Evolutionary conservation across 768 basidiomycete species (phyloP).

Genomic region (Serendipita sp.): DNA sequence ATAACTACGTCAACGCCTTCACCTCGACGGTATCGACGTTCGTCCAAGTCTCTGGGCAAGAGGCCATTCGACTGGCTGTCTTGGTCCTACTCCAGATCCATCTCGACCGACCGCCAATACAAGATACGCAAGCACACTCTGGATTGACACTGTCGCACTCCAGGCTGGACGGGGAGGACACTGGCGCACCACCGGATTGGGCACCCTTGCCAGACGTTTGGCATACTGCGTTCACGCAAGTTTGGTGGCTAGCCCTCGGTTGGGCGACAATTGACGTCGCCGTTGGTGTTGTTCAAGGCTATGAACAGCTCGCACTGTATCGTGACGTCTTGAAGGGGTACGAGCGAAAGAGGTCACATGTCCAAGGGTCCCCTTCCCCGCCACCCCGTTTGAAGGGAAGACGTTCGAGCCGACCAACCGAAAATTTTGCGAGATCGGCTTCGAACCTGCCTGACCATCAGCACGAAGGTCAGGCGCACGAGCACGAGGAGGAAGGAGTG

Average conservation of each 20-base stretch:
- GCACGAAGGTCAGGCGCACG: not conserved
- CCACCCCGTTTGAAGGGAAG: not conserved
- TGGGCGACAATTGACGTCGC: slow-evolving; percentile 57
- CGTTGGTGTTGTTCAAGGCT: slow-evolving; percentile 52
- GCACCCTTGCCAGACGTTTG: slow-evolving; percentile 33
- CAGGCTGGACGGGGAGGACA: slow-evolving; percentile 1
- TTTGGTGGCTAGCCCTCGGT: slow-evolving; percentile 66
- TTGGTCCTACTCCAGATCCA: slow-evolving; percentile 38
- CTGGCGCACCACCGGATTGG: slow-evolving; percentile 14
- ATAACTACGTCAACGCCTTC: slow-evolving; percentile 10
- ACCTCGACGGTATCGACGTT: slow-evolving; percentile 25
- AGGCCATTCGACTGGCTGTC: slow-evolving; percentile 36
- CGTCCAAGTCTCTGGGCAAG: slow-evolving; percentile 34
- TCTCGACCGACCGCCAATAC: slow-evolving; percentile 3
- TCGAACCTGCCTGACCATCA: not conserved
- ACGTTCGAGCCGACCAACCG: not conserved
- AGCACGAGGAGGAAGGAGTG: no score
- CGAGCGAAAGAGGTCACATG: slow-evolving; percentile 19
- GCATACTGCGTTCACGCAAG: slow-evolving; percentile 40
- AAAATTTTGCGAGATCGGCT: not conserved
- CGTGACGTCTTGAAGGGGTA: slow-evolving; percentile 44
- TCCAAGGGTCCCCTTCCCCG: not conserved
- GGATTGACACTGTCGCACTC: not conserved
- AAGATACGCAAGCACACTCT: not conserved
- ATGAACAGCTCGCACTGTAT: slow-evolving; percentile 49